These are phyloP conservation scores for Stipa capillata DNA, from an alignment of 176 grass and related monocot species.

Conservation along the genomic window DNA sequence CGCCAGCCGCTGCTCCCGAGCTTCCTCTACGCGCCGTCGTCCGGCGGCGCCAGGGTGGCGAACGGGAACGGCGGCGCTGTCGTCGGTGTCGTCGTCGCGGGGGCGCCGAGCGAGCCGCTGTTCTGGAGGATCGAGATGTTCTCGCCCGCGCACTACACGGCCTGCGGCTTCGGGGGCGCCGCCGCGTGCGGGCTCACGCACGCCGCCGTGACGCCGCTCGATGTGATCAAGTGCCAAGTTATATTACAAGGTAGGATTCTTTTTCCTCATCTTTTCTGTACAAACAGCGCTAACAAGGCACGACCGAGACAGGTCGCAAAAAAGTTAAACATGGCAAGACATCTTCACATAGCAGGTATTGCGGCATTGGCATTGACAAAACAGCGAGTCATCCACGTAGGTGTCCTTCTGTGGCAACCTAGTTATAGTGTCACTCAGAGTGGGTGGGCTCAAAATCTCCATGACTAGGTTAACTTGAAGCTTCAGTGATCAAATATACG, in stretches of 20 bases:
- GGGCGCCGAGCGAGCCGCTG: constrained; percentile 49
- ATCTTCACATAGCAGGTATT: not conserved
- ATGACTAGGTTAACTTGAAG: not conserved
- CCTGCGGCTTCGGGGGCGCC: constrained; percentile 53
- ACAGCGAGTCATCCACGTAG: not conserved
- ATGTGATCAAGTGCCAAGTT: constrained; percentile 57
- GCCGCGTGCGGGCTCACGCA: constrained; percentile 67
- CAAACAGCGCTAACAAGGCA: not conserved
- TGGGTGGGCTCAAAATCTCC: not conserved
- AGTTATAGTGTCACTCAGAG: not conserved
- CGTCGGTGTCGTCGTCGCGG: constrained; percentile 18
- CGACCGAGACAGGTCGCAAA: not conserved
- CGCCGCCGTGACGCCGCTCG: constrained; percentile 67
- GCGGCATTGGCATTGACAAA: not conserved
- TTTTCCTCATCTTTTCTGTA: not conserved
- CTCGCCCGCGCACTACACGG: constrained; percentile 55
- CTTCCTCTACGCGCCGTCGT: constrained; percentile 47
- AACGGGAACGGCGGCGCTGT: not conserved
- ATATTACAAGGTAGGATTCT: not conserved
- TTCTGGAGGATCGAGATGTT: constrained; percentile 70
- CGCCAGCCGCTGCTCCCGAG: constrained; percentile 47
- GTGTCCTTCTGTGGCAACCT: not conserved
- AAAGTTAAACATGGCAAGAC: not conserved
- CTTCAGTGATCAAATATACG: not conserved
- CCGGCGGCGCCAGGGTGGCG: not conserved